Conservation (phyloP, 306 rosid species). For the Begonia masoniana region DNA sequence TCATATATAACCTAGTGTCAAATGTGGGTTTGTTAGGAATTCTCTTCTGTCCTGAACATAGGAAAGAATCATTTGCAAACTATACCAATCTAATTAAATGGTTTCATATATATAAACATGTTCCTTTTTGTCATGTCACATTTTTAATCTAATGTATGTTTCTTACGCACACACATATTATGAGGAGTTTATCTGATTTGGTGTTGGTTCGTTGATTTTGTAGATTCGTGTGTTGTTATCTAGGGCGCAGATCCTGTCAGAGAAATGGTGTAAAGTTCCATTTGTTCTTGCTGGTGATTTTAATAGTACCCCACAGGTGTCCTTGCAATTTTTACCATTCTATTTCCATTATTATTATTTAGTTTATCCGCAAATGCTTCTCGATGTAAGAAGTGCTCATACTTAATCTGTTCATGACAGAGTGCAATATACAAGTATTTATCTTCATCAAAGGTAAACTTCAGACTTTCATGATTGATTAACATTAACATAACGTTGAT, state of each 20-base stretch:
- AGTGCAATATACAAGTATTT: slow-evolving; percentile 85
- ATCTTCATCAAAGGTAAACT: slow-evolving; percentile 68
- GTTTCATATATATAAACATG: no score
- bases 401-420: slow-evolving; percentile 29
- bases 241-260: slow-evolving; percentile 51
- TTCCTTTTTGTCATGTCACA: no score
- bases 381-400: slow-evolving; percentile 5
- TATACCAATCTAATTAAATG: no score
- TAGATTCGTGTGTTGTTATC: slow-evolving; percentile 68
- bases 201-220: slow-evolving; percentile 11
- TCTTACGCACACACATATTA: no score
- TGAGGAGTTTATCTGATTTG: no score
- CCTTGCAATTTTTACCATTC: slow-evolving; percentile 3
- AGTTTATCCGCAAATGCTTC: slow-evolving; percentile 7
- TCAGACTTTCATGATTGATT: no score
- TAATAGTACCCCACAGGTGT: slow-evolving; percentile 76
- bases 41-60: neutral
- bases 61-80: no score
- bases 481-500: no score
- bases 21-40: neutral
- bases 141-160: no score
- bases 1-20: neutral
- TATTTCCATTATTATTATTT: slow-evolving; percentile 1
- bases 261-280: slow-evolving; percentile 72
- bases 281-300: slow-evolving; percentile 81